Base-by-base conservation (phyloP, 495 filamentous ascomycete species). In the Podospora pseudoanserina region DNA sequence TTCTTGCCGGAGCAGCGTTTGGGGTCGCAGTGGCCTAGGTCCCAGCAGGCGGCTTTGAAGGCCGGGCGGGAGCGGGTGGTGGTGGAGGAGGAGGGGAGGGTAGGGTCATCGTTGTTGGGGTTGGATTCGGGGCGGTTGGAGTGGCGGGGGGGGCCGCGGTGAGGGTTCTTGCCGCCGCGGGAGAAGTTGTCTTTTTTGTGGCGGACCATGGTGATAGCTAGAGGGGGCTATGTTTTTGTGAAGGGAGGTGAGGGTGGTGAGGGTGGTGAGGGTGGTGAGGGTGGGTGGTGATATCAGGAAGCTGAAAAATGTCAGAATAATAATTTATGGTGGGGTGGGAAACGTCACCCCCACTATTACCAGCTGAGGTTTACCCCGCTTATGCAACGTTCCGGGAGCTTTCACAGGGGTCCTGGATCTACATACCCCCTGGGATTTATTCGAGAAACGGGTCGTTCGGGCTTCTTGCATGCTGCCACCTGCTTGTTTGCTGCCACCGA, bases 1-100 rank as follows among this genome's bases (percentile, higher is more conserved):
- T 91, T 87, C 81, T 99, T 97, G 16, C 95, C 95, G 0, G 94
- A 97, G 78, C 95, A 99, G 72, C 96, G 84, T 78, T 98, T 97
- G 7, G 94, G 93, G 77, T 99, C 95, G 81, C 95, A 99, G 78
- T 99, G 95, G 61, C 92, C 93, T 49, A 99, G 82, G 78, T 99
- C 95, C 95, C 95, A 99, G 76, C 94, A 97, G 49, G 94, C 95
- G 59, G 95, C 96, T 82, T 91, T 93, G 85, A 91, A 96, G 16
- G 87, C 76, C 34, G 92, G 76, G 54, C 69, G 65, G 26, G 68
- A 59, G 90, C 67, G 82, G 81, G 53, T 80, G 74, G 66, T 81
- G 81, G 53, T 80, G 74, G 66, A 77, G 80, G 78, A 64, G 80
- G 72, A 44, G 71, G 68, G 30, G 49, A 23, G 60, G 19, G 53